phyloP scores from a whole-genome alignment of 345 rosid species.

The Diplotaxis tenuifolia region DNA sequence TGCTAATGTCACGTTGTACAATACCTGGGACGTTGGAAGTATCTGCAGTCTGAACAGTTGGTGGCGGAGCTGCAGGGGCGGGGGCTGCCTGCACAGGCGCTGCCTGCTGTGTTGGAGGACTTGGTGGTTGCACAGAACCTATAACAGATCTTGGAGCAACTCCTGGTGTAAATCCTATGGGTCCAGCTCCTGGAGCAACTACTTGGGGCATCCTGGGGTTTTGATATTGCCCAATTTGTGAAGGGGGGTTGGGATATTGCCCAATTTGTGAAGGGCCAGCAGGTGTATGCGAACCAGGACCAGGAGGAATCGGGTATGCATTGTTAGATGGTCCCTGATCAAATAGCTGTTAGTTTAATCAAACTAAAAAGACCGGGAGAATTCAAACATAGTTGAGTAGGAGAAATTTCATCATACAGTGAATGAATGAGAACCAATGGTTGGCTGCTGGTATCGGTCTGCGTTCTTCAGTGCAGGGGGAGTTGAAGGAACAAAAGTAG shows the following conservation, averaged over 20 bases:
- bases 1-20: conserved; percentile 1
- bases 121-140: conserved; percentile 63
- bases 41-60: conserved; percentile 90
- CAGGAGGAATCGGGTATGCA: conserved; percentile 53
- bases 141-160: conserved; percentile 67
- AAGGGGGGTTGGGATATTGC: conserved; percentile 49
- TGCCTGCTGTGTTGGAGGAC: conserved; percentile 56
- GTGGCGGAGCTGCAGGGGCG: conserved; percentile 70
- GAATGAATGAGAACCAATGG: conserved; percentile 74
- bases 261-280: conserved; percentile 49
- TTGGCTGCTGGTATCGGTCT: conserved; percentile 83
- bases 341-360: conserved; percentile 16
- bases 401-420: conserved; percentile 50
- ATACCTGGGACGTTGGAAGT: conserved; percentile 87
- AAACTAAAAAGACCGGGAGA: background rate
- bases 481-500: conserved; percentile 83
- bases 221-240: conserved; percentile 53
- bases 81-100: conserved; percentile 55
- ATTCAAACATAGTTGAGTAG: conserved; percentile 2
- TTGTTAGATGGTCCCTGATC: conserved; percentile 61
- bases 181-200: conserved; percentile 49
- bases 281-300: conserved; percentile 51
- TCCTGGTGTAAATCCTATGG: conserved; percentile 72
- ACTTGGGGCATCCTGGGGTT: conserved; percentile 55
- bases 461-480: conserved; percentile 72